Conservation (phyloP, 2,329 filamentous ascomycete species). For the Calonectria pteridis region DNA sequence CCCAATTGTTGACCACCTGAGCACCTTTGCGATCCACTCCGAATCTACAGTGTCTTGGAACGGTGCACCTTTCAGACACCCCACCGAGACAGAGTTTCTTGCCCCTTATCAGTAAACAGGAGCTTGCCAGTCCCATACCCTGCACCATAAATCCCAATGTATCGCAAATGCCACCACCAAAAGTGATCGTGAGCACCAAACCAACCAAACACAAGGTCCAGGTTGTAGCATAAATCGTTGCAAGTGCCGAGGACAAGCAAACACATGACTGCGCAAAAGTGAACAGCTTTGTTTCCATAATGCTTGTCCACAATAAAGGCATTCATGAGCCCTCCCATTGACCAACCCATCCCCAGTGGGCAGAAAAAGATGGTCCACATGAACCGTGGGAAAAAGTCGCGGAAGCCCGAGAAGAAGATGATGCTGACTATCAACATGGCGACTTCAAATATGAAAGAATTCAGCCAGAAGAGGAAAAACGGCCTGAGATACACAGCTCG, state of each 20-base stretch:
- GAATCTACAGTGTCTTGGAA: background rate
- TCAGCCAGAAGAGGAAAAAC: slow-evolving; percentile 29
- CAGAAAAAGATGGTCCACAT: slow-evolving; percentile 27
- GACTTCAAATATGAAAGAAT: slow-evolving; percentile 26
- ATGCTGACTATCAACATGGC: slow-evolving; percentile 22
- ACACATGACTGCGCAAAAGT: slow-evolving; percentile 20
- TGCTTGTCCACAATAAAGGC: slow-evolving; percentile 16
- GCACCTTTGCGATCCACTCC: background rate
- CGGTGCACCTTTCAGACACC: background rate
- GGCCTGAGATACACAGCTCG: slow-evolving; percentile 22
- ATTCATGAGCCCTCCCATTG: slow-evolving; percentile 18
- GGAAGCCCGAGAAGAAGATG: slow-evolving; percentile 13
- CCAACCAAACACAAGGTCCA: slow-evolving; percentile 26
- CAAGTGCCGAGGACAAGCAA: slow-evolving; percentile 17
- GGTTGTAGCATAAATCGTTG: slow-evolving; percentile 24
- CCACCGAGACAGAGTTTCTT: slow-evolving; percentile 2
- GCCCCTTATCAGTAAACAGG: slow-evolving; percentile 8
- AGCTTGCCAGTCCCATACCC: slow-evolving; percentile 19
- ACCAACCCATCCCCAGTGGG: slow-evolving; percentile 15
- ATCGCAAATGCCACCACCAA: slow-evolving; percentile 29
- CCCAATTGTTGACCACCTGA: background rate
- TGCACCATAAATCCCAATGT: slow-evolving; percentile 19
- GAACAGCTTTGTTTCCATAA: slow-evolving; percentile 15
- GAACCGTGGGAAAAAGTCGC: slow-evolving; percentile 8
- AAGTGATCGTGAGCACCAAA: slow-evolving; percentile 25